Conservation (phyloP, 768 basidiomycete species). For the Hericium rajendrae region DNA sequence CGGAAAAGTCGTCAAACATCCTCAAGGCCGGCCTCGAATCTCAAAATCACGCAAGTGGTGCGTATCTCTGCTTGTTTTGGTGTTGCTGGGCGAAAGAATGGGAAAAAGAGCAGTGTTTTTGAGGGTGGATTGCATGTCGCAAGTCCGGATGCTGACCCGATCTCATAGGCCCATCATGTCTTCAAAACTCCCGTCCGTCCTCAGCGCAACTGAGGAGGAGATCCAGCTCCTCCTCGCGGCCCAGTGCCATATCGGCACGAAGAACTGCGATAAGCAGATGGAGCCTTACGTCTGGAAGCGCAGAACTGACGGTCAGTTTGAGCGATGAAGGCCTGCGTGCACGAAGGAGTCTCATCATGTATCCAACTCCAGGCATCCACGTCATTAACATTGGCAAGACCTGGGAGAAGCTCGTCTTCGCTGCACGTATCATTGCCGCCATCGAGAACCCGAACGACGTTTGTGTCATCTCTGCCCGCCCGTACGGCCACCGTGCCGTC, state of each 20-base stretch:
- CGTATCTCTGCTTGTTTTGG: slow-evolving; percentile 19
- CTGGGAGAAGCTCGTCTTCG: slow-evolving; percentile 98
- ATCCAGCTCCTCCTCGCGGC: slow-evolving; percentile 92
- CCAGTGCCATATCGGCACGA: slow-evolving; percentile 93
- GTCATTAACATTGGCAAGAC: slow-evolving; percentile 98
- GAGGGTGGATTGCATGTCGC: slow-evolving; percentile 26
- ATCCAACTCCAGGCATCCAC: slow-evolving; percentile 65
- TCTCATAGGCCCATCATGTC: slow-evolving; percentile 37
- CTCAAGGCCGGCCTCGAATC: slow-evolving; percentile 29
- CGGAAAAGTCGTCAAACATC: slow-evolving; percentile 22
- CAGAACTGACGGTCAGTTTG: slow-evolving; percentile 79
- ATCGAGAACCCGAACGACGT: slow-evolving; percentile 98
- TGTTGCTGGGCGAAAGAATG: slow-evolving; percentile 19
- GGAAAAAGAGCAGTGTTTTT: slow-evolving; percentile 13
- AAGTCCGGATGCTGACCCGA: slow-evolving; percentile 27
- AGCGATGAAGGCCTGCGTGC: background rate
- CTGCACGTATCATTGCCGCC: slow-evolving; percentile 94
- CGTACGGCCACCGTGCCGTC: slow-evolving; percentile 98
- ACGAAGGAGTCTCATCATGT: slow-evolving; percentile 10
- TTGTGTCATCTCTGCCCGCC: slow-evolving; percentile 95
- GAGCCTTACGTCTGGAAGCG: slow-evolving; percentile 96
- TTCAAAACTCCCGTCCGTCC: slow-evolving; percentile 89
- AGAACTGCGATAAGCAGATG: slow-evolving; percentile 99
- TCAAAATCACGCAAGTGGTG: slow-evolving; percentile 31
- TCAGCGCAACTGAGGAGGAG: slow-evolving; percentile 95